Percentiles rank a stretch among this genome's conserved stretches.
These are phyloP conservation scores for Hypholoma fasciculare DNA, from an alignment of 768 basidiomycete genomes.

Conservation along the genomic window DNA sequence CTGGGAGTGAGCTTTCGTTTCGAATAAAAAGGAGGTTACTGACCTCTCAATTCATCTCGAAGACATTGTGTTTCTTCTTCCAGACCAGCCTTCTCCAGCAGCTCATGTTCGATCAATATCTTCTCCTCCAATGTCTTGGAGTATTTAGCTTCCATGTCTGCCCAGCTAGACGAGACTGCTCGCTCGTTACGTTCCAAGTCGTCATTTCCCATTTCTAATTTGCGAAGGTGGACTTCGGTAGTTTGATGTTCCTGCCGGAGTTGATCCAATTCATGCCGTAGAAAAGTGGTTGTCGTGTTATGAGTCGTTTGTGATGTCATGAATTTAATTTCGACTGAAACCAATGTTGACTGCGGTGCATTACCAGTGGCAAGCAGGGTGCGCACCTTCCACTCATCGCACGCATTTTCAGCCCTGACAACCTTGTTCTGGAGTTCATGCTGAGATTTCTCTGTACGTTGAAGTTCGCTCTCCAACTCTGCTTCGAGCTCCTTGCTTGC, in stretches of 20 bases:
- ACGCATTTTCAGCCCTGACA: constrained; percentile 67
- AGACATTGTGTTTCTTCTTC: constrained; percentile 91
- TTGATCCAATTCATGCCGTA: constrained; percentile 89
- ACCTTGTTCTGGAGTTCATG: constrained; percentile 77
- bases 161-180: constrained; percentile 78
- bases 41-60: constrained; percentile 92
- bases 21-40: constrained; percentile 1
- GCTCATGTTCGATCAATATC: constrained; percentile 93
- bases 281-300: constrained; percentile 85
- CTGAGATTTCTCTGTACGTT: constrained; percentile 83
- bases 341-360: constrained; percentile 6
- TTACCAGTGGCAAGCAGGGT: neutral
- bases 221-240: constrained; percentile 73
- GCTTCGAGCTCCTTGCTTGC: constrained; percentile 91
- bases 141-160: constrained; percentile 86
- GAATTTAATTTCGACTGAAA: constrained; percentile 75
- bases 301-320: constrained; percentile 87
- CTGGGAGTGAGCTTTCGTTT: constrained; percentile 13
- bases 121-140: constrained; percentile 93
- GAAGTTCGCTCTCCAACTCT: constrained; percentile 89
- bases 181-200: constrained; percentile 95
- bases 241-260: constrained; percentile 74
- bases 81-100: constrained; percentile 84
- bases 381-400: constrained; percentile 92
- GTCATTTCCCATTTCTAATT: constrained; percentile 97